Evolutionary conservation across 345 rosid species (phyloP).

Genomic region (Gossypium australe): DNA sequence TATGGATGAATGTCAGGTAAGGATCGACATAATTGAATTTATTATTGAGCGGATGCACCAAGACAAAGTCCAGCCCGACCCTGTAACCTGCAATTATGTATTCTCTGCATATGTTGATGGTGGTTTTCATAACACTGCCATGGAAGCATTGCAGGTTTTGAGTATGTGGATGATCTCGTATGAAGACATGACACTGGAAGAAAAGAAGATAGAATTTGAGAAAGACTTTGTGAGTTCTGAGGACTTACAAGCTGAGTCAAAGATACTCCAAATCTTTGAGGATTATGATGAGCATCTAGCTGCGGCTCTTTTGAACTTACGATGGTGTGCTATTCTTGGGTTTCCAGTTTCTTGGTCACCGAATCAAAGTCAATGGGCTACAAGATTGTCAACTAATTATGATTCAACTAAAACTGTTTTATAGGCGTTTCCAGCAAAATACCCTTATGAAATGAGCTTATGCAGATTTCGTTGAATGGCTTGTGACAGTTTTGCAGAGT

Average conservation of each 20-base stretch:
- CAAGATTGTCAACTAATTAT: constrained; percentile 37
- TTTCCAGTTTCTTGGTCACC: constrained; percentile 53
- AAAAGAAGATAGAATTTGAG: constrained; percentile 42
- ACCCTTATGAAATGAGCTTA: not conserved
- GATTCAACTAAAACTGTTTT: not conserved
- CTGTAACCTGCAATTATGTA: constrained; percentile 57
- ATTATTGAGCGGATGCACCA: constrained; percentile 53
- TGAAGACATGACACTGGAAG: constrained; percentile 33
- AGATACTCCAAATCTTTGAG: constrained; percentile 38
- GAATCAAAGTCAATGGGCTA: constrained; percentile 54
- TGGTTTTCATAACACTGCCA: constrained; percentile 40
- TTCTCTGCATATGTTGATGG: constrained; percentile 40
- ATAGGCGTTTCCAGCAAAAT: not conserved
- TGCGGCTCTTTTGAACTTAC: constrained; percentile 53
- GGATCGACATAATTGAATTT: constrained; percentile 62
- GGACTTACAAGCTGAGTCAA: constrained; percentile 50
- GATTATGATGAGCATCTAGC: constrained; percentile 36
- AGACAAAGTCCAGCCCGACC: constrained; percentile 58
- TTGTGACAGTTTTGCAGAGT: not conserved
- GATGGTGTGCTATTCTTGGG: constrained; percentile 73
- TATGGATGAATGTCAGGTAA: constrained; percentile 31
- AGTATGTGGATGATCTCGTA: constrained; percentile 57
- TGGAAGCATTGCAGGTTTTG: constrained; percentile 74
- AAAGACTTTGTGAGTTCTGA: constrained; percentile 50
- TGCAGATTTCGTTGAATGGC: not conserved